Conservation (phyloP, 164 flowering plant genomes). For the Cinnamomum chago region DNA sequence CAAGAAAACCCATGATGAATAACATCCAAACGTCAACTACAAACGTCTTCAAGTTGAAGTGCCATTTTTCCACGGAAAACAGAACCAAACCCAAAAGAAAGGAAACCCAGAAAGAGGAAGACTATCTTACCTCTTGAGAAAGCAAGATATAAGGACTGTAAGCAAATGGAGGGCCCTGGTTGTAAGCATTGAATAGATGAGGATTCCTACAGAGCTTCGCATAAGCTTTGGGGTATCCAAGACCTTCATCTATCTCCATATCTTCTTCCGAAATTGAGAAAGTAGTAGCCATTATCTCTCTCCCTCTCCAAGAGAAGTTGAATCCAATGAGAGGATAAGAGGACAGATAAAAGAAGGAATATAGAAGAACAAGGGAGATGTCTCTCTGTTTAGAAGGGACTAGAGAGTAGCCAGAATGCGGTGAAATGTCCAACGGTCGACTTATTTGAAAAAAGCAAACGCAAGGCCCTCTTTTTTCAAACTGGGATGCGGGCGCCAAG, state of each 20-base stretch:
- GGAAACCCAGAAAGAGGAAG: not conserved
- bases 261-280: conserved; percentile 50
- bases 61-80: not conserved
- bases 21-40: not conserved
- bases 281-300: conserved; percentile 32
- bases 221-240: conserved; percentile 74
- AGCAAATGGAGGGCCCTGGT: conserved; percentile 66
- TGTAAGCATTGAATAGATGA: conserved; percentile 26
- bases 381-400: too few relatives aligned
- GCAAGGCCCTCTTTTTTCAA: not conserved
- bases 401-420: too few relatives aligned
- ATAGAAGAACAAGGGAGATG: not conserved
- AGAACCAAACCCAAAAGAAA: not conserved
- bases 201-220: conserved; percentile 57
- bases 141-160: conserved; percentile 55
- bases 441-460: not conserved
- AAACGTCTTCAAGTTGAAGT: not conserved
- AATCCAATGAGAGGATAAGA: not conserved
- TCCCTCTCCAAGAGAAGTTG: not conserved
- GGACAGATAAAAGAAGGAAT: not conserved
- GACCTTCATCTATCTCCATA: conserved; percentile 47
- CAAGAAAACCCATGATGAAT: not conserved
- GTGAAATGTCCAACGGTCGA: too few relatives aligned
- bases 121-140: conserved; percentile 43
- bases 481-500: too few relatives aligned